Evolutionary conservation across 2,329 filamentous ascomycete genomes (phyloP).

Genomic region (Fusarium subtropicale): DNA sequence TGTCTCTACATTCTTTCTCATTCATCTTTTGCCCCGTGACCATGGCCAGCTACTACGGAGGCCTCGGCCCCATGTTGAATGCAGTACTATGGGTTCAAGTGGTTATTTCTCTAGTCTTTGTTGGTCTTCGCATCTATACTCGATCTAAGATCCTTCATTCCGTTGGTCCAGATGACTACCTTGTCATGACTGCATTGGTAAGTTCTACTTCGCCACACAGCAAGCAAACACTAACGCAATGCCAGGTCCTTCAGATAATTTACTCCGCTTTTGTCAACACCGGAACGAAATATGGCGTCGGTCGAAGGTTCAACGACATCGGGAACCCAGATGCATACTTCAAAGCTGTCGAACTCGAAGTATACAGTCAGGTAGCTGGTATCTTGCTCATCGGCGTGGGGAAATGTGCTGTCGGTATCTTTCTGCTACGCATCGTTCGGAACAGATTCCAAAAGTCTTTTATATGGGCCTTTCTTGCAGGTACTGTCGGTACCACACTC

Average conservation of each 20-base stretch:
- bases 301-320: conserved; percentile 17
- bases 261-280: conserved; percentile 27
- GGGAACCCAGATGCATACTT: conserved; percentile 11
- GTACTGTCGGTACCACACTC: conserved; percentile 1
- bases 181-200: conserved; percentile 15
- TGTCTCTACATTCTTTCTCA: background rate
- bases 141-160: conserved; percentile 9
- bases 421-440: conserved; percentile 12
- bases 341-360: conserved; percentile 14
- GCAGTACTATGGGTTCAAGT: conserved; percentile 25
- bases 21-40: background rate
- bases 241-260: conserved; percentile 19
- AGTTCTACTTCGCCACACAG: rapidly evolving
- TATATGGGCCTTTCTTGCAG: conserved; percentile 17
- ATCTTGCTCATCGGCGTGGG: conserved; percentile 17
- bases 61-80: conserved; percentile 28
- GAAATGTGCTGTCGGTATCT: conserved; percentile 23
- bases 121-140: conserved; percentile 15
- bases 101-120: conserved; percentile 19
- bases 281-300: conserved; percentile 15
- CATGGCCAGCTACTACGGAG: conserved; percentile 26
- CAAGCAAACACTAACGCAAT: background rate
- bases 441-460: conserved; percentile 23
- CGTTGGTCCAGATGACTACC: conserved; percentile 20
- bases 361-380: conserved; percentile 18